A percentile compares a stretch with the other conserved stretches of the same genome.
phyloP scores from a whole-genome alignment of 2,329 filamentous ascomycete genomes.

The Sphaerulina musiva region DNA sequence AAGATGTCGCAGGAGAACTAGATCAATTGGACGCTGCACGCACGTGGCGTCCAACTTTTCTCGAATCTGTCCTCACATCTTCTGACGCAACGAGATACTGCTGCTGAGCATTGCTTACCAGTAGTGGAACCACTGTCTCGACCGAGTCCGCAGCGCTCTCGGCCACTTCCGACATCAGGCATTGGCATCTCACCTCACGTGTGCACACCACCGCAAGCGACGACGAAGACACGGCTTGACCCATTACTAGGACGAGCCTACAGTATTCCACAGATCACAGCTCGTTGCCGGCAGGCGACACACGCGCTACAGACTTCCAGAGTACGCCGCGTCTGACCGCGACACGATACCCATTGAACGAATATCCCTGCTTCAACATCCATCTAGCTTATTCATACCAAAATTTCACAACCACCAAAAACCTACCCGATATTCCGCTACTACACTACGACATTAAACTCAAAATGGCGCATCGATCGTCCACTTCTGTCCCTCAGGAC shows the following conservation, averaged over 20 bases:
- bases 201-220: slow-evolving; percentile 15
- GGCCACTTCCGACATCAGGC: slow-evolving; percentile 10
- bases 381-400: background rate
- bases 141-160: background rate
- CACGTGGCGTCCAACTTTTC: slow-evolving; percentile 28
- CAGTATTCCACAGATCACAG: slow-evolving; percentile 18
- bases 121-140: slow-evolving; percentile 15
- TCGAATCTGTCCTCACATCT: slow-evolving; percentile 20
- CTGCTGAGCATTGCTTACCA: slow-evolving; percentile 23
- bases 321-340: background rate
- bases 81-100: slow-evolving; percentile 20
- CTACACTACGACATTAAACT: background rate
- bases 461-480: slow-evolving; percentile 13
- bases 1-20: slow-evolving; percentile 35
- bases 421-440: background rate
- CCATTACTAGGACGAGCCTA: slow-evolving; percentile 15
- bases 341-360: background rate
- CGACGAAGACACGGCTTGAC: slow-evolving; percentile 26
- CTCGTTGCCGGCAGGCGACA: slow-evolving; percentile 28
- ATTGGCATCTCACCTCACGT: slow-evolving; percentile 14
- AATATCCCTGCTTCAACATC: background rate
- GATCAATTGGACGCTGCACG: slow-evolving; percentile 29
- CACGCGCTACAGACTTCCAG: slow-evolving; percentile 15
- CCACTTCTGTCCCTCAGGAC: slow-evolving; percentile 8
- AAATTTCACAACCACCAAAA: background rate